Base-by-base conservation (phyloP, 257 asterid genomes). In the Solanum neorickii region DNA sequence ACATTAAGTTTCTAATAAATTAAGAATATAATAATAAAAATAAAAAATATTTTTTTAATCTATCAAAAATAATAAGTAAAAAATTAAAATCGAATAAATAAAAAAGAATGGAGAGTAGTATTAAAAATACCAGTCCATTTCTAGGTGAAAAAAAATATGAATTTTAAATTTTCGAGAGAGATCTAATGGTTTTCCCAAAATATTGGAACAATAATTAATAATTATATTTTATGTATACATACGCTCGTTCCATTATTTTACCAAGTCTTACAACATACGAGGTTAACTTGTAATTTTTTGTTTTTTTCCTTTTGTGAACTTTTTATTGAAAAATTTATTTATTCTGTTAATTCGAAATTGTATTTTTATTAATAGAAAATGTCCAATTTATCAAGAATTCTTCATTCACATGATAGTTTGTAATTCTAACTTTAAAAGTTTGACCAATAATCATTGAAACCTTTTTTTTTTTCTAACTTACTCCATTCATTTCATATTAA, bases 401-500 rank as follows among this genome's bases (percentile, higher is more conserved):
- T 20, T 52, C 60, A 52, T 52, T 52, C 7, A 52, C 0, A 16
- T 5, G 20, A 52, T 52, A 52, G 18, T 52, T 52, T 52, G 60
- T 6, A 52, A 16, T 52, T 52, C 9, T 29, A 52, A 16, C 60
- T 52, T 16, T 52, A 52, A 52, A 52, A 52, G 6, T 2, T 33
- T 44, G 33, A 39, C 3, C 6, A 20, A 12, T 23, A 41, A 39
- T 21, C 14, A 74, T 42, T 13, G 18, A 42, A 42, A 76, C n/a
- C 7, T n/a, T 76, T 76, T 37, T 35, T 35, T 35, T 6, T 6
- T 2, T 2, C 31, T 5, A 5, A 35, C 1, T 37, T 37, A 37
- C 39, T 37, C 39, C 2, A 0, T 5, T 0, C 0, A 37, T 37
- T 37, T 37, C 1, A 37, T 37, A 0, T 37, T 37, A 5, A 37